Evolutionary conservation across 2,329 filamentous ascomycete genomes (phyloP), one percentile per base, ranked within the genome.

Genomic region (Sporothrix inflata): DNA sequence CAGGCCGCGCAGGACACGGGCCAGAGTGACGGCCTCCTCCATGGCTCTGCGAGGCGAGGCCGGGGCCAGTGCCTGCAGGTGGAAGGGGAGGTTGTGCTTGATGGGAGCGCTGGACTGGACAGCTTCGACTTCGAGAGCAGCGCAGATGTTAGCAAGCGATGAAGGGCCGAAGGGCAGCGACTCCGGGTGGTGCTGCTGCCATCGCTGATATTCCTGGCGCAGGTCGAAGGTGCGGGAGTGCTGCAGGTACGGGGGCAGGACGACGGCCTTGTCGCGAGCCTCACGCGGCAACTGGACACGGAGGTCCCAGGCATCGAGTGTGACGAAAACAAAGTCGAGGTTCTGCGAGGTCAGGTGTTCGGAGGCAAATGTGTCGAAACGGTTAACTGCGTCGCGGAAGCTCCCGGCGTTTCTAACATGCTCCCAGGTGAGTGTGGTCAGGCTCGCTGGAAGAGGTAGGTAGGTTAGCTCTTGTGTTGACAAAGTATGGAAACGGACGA

Each of bases 381-480:
- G 93, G 83, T 92, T 93, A 84, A 99, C 92, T 77, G 96, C 96
- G 84, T 98, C 96, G 78, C 95, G 91, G 89, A 98, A 99, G 77
- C 94, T 95, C 77, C 96, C 96, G 81, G 96, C 95, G 82, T 95
- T 97, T 81, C 95, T 92, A 81, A 99, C 96, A 85, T 99, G 95
- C 83, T 99, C 96, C 96, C 96, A 99, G 71, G 96, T 98, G 78
- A 99, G 86, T 76, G 96, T 99, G 61, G 96, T 99, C 82, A 99
- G 87, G 85, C 94, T 98, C 80, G 96, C 94, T 98, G 81, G 76
- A 27, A 45, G 27, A 30, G 65, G 34, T 38, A 30, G 65, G 34
- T 38, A 66, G 24, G 19, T 42, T 70, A 51, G 38, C 34, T 45
- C 21, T 14, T 40, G 21, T 42, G 30, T 42, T 63, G 19, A 21